Evolutionary conservation across 345 rosid genomes (phyloP).

Genomic region (Ailanthus altissimus): DNA sequence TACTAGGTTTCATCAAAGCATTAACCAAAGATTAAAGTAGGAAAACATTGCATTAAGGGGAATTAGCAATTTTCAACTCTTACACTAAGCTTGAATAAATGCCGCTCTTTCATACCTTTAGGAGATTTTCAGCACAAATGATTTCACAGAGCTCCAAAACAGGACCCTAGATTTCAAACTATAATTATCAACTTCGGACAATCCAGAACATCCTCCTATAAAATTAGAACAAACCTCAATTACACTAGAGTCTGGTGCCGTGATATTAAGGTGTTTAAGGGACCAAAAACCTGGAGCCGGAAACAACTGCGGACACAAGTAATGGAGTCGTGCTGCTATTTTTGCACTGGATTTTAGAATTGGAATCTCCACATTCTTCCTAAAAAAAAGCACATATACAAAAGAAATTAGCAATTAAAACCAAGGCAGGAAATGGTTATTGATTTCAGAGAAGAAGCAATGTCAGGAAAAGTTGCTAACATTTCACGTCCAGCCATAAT

Average conservation of each 20-base stretch:
- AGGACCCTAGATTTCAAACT: constrained; percentile 39
- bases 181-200: constrained; percentile 4
- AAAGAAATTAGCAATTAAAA: constrained; percentile 10
- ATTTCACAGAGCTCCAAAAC: constrained; percentile 51
- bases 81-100: neutral
- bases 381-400: constrained; percentile 29
- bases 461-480: constrained; percentile 40
- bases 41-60: neutral
- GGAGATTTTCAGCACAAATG: constrained; percentile 84
- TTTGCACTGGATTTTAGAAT: constrained; percentile 78
- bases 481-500: constrained; percentile 86
- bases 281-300: constrained; percentile 90
- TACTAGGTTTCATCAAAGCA: neutral
- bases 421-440: neutral
- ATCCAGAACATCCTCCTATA: constrained; percentile 3
- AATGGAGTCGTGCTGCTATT: constrained; percentile 78
- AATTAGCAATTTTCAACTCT: neutral
- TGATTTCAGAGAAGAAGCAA: constrained; percentile 21
- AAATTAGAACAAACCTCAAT: constrained; percentile 51
- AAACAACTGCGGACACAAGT: constrained; percentile 92
- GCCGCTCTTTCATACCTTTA: constrained; percentile 60
- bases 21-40: neutral
- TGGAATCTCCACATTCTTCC: constrained; percentile 84
- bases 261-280: constrained; percentile 35
- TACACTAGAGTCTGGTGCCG: constrained; percentile 23